phyloP scores from a whole-genome alignment of 768 basidiomycete species.

The Kwoniella dendrophila region DNA sequence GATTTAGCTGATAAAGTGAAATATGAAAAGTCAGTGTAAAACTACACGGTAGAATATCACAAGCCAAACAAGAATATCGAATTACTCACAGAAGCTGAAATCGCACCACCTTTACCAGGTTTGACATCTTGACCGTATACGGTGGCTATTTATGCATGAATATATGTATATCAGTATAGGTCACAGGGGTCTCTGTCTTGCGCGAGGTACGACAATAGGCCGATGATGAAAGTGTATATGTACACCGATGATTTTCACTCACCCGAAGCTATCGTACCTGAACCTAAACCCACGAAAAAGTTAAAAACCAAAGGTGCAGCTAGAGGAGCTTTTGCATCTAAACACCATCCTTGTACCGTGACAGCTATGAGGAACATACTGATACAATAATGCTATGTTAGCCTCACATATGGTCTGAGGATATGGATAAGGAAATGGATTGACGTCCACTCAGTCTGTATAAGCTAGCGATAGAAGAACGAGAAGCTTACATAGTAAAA shows the following conservation, averaged over 20 bases:
- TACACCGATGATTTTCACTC: neutral
- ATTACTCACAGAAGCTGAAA: conserved; percentile 52
- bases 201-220: too few species aligned
- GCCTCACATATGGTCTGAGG: neutral
- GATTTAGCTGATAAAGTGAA: conserved; percentile 43
- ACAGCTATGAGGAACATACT: conserved; percentile 42
- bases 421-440: neutral
- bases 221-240: neutral
- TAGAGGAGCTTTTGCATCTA: conserved; percentile 44
- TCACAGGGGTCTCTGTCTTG: too few species aligned
- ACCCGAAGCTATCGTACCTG: conserved; percentile 37
- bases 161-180: too few species aligned
- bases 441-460: too few species aligned
- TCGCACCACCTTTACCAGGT: conserved; percentile 51
- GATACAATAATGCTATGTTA: neutral
- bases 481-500: conserved; percentile 36
- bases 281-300: conserved; percentile 52
- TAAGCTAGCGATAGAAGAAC: too few species aligned
- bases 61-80: neutral
- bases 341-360: conserved; percentile 53
- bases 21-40: neutral
- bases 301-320: conserved; percentile 52
- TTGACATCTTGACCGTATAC: conserved; percentile 55
- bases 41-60: neutral
- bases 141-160: conserved; percentile 28